A percentile compares a stretch with the other conserved stretches of the same genome.
These are phyloP conservation scores for Canna indica DNA, from an alignment of 176 grass and related monocot species.

Conservation along the genomic window DNA sequence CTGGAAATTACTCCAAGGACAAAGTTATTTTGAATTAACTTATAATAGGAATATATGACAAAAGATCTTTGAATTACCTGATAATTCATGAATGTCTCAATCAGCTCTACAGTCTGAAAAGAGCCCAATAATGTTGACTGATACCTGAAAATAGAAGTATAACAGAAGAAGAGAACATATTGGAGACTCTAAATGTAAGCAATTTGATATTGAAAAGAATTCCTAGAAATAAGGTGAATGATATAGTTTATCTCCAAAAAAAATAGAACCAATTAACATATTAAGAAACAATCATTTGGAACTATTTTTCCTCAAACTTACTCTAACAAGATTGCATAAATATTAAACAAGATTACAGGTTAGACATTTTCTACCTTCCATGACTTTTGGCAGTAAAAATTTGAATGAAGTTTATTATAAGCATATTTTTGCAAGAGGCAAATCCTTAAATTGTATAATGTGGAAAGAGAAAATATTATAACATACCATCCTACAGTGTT, in stretches of 20 bases:
- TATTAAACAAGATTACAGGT: not conserved
- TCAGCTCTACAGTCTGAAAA: conserved; percentile 91
- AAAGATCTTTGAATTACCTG: conserved; percentile 41
- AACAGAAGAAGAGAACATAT: conserved; percentile 11
- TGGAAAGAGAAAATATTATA: not conserved
- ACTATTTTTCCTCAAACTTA: not conserved
- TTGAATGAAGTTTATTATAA: too few species aligned
- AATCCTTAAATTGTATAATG: not conserved
- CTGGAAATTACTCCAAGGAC: too few species aligned
- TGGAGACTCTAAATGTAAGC: too few species aligned
- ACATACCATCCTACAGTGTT: conserved; percentile 97
- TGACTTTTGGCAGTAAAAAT: too few species aligned
- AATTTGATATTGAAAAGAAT: too few species aligned
- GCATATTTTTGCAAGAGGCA: not conserved
- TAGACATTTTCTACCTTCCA: too few species aligned
- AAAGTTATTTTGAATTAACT: too few species aligned
- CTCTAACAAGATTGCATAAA: too few species aligned
- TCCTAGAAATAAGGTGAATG: conserved; percentile 19
- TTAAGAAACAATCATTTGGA: not conserved
- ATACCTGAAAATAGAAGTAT: conserved; percentile 45
- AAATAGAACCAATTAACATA: not conserved
- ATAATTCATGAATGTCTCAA: conserved; percentile 99
- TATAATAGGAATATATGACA: not conserved
- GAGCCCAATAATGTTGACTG: conserved; percentile 95
- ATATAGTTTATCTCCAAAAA: conserved; percentile 2